These are phyloP conservation scores for Rhizophagus sp. DNA, from an alignment of 192 early-diverging fungal species.

Conservation along the genomic window DNA sequence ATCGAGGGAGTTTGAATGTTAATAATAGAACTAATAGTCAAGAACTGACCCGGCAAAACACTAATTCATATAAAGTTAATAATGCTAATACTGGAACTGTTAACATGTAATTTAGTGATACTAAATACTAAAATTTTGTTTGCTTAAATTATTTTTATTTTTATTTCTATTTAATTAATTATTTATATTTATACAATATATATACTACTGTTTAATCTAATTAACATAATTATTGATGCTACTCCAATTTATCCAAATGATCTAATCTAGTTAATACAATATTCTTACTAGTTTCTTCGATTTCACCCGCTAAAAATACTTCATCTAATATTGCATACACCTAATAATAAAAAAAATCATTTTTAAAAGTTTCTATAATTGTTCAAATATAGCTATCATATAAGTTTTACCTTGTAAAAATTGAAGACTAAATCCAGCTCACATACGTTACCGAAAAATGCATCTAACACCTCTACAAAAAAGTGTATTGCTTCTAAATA, in stretches of 20 bases:
- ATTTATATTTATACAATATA: not conserved
- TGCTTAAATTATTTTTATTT: too few relatives aligned
- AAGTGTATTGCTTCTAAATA: constrained; percentile 97
- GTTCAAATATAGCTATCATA: not conserved
- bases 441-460: constrained; percentile 98
- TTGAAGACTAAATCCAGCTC: constrained; percentile 99
- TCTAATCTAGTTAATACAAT: constrained; percentile 74
- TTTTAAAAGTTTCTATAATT: not conserved
- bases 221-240: constrained; percentile 7
- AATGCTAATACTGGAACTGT: not conserved
- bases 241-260: constrained; percentile 74
- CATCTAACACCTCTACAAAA: constrained; percentile 98
- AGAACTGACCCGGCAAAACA: too few relatives aligned
- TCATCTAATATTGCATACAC: constrained; percentile 98
- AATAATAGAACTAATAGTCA: too few relatives aligned
- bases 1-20: not conserved
- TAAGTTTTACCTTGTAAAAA: constrained; percentile 79
- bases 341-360: constrained; percentile 35
- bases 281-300: constrained; percentile 92
- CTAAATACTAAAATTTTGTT: too few relatives aligned
- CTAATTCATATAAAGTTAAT: not conserved
- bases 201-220: not conserved
- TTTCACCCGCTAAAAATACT: constrained; percentile 96
- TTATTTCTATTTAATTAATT: not conserved
- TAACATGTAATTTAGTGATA: not conserved